A percentile compares a stretch with the other conserved stretches of the same genome.
Conservation (phyloP, 1,139 yeast species). For the Debaryomyces sp. region DNA sequence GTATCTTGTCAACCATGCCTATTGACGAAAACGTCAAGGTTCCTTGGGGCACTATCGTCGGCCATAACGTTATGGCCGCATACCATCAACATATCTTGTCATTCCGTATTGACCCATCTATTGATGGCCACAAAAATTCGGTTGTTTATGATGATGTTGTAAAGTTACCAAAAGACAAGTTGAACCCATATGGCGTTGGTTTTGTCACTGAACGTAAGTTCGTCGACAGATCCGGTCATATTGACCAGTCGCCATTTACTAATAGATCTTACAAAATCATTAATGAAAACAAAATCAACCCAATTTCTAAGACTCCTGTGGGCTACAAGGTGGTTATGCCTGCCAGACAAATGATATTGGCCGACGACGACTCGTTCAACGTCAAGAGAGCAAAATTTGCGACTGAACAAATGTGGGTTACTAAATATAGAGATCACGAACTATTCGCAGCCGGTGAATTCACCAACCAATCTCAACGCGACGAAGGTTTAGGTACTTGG, state of each 20-base stretch:
- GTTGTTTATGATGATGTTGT: conserved; percentile 76
- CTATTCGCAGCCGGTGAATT: conserved; percentile 78
- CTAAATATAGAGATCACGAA: conserved; percentile 69
- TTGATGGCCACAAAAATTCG: conserved; percentile 83
- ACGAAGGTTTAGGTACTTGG: conserved; percentile 67
- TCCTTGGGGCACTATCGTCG: conserved; percentile 84
- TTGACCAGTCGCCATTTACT: conserved; percentile 77
- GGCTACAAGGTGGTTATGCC: conserved; percentile 82
- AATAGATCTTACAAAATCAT: conserved; percentile 79
- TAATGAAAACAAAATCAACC: conserved; percentile 78
- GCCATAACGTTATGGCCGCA: conserved; percentile 86
- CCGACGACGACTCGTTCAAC: conserved; percentile 64
- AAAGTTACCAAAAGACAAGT: conserved; percentile 58
- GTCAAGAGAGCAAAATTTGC: conserved; percentile 71
- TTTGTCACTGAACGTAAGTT: conserved; percentile 64
- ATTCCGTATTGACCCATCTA: conserved; percentile 84
- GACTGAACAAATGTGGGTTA: conserved; percentile 76
- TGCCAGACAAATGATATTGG: conserved; percentile 74
- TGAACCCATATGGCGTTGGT: conserved; percentile 77
- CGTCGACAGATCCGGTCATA: conserved; percentile 71
- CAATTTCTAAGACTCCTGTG: conserved; percentile 74
- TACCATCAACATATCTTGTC: conserved; percentile 87
- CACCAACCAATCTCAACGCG: conserved; percentile 71
- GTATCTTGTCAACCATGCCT: conserved; percentile 83
- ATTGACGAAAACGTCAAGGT: conserved; percentile 74